These are phyloP conservation scores for Stropharia rugosoannulata DNA, from an alignment of 768 basidiomycete genomes.

Conservation along the genomic window DNA sequence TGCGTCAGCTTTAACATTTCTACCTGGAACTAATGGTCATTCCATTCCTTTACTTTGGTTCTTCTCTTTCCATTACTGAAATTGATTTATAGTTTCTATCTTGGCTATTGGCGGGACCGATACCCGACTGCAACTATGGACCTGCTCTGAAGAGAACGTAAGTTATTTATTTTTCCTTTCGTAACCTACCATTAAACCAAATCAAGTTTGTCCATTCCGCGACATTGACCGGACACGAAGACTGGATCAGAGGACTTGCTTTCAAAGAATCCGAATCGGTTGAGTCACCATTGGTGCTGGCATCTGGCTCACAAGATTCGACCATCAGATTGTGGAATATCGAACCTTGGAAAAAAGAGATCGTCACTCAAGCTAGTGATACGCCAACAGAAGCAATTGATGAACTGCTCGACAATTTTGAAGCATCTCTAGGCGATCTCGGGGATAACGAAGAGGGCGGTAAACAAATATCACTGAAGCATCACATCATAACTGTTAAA, in stretches of 20 bases:
- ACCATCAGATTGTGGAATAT: conserved; percentile 94
- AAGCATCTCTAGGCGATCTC: conserved; percentile 72
- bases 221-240: conserved; percentile 82
- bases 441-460: conserved; percentile 78
- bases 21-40: conserved; percentile 71
- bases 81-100: conserved; percentile 44
- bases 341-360: conserved; percentile 42
- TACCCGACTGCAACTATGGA: conserved; percentile 74
- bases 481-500: conserved; percentile 74
- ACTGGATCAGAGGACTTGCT: conserved; percentile 87
- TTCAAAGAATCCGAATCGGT: conserved; percentile 44
- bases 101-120: conserved; percentile 89
- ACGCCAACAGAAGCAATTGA: conserved; percentile 44
- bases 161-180: conserved; percentile 15
- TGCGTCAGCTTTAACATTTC: conserved; percentile 55
- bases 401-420: conserved; percentile 86
- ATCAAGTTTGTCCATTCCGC: conserved; percentile 60
- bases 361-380: conserved; percentile 9
- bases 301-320: conserved; percentile 94
- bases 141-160: conserved; percentile 59
- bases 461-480: conserved; percentile 85
- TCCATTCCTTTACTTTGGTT: conserved; percentile 2
- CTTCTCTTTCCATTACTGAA: conserved; percentile 2
- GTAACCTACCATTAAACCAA: conserved; percentile 2
- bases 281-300: conserved; percentile 62